Evolutionary conservation across 495 filamentous ascomycete genomes (phyloP).

Genomic region (Penicillium cosmopolitanum): DNA sequence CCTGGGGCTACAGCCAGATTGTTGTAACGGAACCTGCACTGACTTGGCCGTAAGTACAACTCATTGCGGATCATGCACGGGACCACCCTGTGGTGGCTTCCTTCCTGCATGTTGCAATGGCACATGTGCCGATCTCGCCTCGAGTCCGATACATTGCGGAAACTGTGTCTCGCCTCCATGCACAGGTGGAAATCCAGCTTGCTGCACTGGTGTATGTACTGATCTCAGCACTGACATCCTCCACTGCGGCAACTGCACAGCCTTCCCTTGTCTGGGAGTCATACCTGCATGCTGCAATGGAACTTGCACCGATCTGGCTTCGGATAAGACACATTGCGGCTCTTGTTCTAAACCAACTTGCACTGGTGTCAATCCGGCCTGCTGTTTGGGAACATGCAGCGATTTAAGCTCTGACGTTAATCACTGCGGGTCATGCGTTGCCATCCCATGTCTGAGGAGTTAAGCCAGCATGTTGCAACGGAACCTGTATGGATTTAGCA

Average conservation of each 20-base stretch:
- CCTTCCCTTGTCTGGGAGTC: constrained; percentile 12
- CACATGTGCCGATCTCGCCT: constrained; percentile 16
- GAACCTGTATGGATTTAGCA: constrained; percentile 15
- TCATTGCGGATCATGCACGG: constrained; percentile 18
- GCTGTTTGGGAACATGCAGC: constrained; percentile 16
- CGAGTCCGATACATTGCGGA: constrained; percentile 15
- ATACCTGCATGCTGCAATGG: constrained; percentile 20
- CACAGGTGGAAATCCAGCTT: constrained; percentile 15
- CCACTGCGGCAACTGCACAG: constrained; percentile 21
- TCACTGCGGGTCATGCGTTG: constrained; percentile 19
- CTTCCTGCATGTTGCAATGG: constrained; percentile 21
- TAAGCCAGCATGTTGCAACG: constrained; percentile 15
- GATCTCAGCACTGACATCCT: constrained; percentile 12
- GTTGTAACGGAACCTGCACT: constrained; percentile 19
- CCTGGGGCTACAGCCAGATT: constrained; percentile 8
- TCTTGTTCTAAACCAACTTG: constrained; percentile 5
- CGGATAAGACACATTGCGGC: constrained; percentile 9
- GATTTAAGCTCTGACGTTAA: constrained; percentile 11
- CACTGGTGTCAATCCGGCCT: constrained; percentile 1
- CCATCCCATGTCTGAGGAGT: constrained; percentile 13
- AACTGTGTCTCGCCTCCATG: constrained; percentile 7
- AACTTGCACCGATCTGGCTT: constrained; percentile 13
- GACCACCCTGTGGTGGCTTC: constrained; percentile 11
- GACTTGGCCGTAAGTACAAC: constrained; percentile 8
- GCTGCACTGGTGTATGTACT: constrained; percentile 21